Conservation (phyloP, 306 rosid genomes). For the Sicyos baderoa region DNA sequence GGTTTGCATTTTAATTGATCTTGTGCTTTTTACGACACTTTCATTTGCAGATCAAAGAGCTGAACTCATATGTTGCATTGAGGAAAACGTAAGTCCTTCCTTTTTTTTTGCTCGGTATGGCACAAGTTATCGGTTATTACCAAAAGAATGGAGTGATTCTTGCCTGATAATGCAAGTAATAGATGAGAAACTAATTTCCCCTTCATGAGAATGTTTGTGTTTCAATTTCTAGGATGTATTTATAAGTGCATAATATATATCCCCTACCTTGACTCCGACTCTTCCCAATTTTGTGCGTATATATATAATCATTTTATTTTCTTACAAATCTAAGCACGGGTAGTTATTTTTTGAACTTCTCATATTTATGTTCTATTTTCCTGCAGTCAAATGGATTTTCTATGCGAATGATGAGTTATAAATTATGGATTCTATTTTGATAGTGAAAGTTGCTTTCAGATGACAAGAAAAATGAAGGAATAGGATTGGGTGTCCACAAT, state of each 20-base stretch:
- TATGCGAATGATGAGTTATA: background rate
- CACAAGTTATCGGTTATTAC: conserved; percentile 1
- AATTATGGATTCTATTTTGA: background rate
- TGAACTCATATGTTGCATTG: conserved; percentile 84
- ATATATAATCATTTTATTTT: background rate
- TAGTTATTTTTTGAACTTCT: background rate
- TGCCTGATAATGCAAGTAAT: conserved; percentile 3
- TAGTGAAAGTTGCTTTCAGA: background rate
- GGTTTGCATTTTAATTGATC: conserved; percentile 2
- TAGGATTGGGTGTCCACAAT: background rate
- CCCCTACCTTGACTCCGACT: background rate
- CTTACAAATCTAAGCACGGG: background rate
- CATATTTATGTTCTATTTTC: background rate
- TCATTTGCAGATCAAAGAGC: conserved; percentile 91
- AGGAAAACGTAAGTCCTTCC: conserved; percentile 78
- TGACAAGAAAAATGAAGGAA: background rate
- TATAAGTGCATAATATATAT: background rate
- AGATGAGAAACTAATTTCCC: background rate
- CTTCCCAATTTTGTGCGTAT: background rate
- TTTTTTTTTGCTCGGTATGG: conserved; percentile 18
- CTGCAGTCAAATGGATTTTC: background rate
- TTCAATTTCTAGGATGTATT: background rate
- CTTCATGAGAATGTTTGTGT: background rate
- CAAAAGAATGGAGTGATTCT: background rate
- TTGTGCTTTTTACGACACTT: conserved; percentile 14